Percentiles rank a stretch among this genome's conserved stretches.
phyloP scores from a whole-genome alignment of 2,329 filamentous ascomycete species.

The Colletotrichum melonis region DNA sequence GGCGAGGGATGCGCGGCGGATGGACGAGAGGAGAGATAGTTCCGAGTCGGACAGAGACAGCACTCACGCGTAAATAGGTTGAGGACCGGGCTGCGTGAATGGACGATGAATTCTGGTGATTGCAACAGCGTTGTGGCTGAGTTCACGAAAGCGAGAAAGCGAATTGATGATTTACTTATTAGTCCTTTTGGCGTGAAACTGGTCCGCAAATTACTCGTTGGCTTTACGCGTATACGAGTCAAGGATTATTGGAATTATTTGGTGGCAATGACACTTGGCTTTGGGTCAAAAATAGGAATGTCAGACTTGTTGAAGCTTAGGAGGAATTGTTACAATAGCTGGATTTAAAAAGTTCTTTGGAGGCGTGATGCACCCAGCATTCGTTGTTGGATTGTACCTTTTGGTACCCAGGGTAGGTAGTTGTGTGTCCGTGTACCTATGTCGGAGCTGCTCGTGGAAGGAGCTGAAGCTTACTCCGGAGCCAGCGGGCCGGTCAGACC shows the following conservation, averaged over 20 bases:
- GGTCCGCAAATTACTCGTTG: not conserved
- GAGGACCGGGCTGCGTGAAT: too few relatives aligned
- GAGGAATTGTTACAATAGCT: too few relatives aligned
- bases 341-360: not conserved
- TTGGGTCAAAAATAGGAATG: not conserved
- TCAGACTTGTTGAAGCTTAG: too few relatives aligned
- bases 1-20: not conserved
- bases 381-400: too few relatives aligned
- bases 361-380: not conserved
- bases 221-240: not conserved
- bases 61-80: conserved; percentile 5
- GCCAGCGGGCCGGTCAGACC: not conserved
- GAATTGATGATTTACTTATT: not conserved
- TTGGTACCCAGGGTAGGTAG: too few relatives aligned
- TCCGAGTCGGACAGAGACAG: conserved; percentile 13
- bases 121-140: not conserved
- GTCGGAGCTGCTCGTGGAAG: not conserved
- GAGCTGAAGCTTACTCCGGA: not conserved
- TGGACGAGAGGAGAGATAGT: not conserved
- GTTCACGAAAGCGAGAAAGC: not conserved
- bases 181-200: not conserved
- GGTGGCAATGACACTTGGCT: not conserved
- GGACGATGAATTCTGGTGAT: not conserved
- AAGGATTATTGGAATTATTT: not conserved
- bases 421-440: not conserved